phyloP scores from a whole-genome alignment of 2,329 filamentous ascomycete genomes.

The Apiospora aurea region DNA sequence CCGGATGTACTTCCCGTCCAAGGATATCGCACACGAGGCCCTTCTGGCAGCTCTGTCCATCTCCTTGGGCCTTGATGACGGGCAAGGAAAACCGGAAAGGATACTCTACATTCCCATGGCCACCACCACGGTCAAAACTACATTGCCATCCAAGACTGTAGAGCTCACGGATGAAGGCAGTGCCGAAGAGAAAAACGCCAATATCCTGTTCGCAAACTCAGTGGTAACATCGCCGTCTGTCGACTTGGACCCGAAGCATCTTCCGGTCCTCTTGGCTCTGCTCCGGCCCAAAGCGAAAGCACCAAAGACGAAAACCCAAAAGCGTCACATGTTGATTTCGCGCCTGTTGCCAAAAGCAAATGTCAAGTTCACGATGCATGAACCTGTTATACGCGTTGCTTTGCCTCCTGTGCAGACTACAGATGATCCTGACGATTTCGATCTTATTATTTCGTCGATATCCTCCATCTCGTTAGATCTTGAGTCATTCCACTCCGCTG shows the following conservation, averaged over 20 bases:
- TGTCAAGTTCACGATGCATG: slow-evolving; percentile 95
- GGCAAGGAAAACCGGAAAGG: slow-evolving; percentile 83
- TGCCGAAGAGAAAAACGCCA: slow-evolving; percentile 86
- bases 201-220: slow-evolving; percentile 94
- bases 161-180: slow-evolving; percentile 77
- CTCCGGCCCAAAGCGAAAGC: slow-evolving; percentile 63
- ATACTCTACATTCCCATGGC: slow-evolving; percentile 96
- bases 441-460: slow-evolving; percentile 92
- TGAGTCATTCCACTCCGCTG: slow-evolving; percentile 91
- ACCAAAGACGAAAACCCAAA: slow-evolving; percentile 50
- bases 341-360: slow-evolving; percentile 91
- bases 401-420: slow-evolving; percentile 77
- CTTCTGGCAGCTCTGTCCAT: slow-evolving; percentile 91
- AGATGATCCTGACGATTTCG: slow-evolving; percentile 80
- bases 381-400: slow-evolving; percentile 90
- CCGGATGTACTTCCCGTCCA: slow-evolving; percentile 95
- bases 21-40: slow-evolving; percentile 94
- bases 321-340: slow-evolving; percentile 77
- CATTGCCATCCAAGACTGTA: slow-evolving; percentile 91
- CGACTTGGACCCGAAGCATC: slow-evolving; percentile 89
- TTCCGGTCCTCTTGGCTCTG: slow-evolving; percentile 83
- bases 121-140: slow-evolving; percentile 93
- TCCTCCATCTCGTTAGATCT: slow-evolving; percentile 93
- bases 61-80: slow-evolving; percentile 89
- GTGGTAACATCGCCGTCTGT: slow-evolving; percentile 95